Conservation (phyloP, 1,284 basidiomycete genomes). For the Trametes hirsuta region DNA sequence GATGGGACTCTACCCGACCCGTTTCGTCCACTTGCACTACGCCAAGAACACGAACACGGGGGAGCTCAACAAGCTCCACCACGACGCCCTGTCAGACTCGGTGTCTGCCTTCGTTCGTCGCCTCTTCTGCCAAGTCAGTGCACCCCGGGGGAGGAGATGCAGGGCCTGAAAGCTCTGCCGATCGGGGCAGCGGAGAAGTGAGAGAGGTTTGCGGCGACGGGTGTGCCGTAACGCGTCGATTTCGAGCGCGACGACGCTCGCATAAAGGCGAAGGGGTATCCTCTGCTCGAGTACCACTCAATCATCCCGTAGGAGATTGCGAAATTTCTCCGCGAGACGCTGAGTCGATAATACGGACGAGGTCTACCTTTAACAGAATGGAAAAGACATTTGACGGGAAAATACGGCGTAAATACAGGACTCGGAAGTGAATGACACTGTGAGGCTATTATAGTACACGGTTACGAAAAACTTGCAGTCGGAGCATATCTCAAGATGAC, state of each 20-base stretch:
- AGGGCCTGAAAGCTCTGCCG: slow-evolving; percentile 44
- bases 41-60: slow-evolving; percentile 38
- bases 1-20: slow-evolving; percentile 40
- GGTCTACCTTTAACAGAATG: no score
- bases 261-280: no score
- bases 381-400: no score
- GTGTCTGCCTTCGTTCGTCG: slow-evolving; percentile 37
- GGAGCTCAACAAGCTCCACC: slow-evolving; percentile 45
- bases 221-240: slow-evolving; percentile 45
- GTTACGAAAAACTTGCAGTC: no score
- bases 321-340: no score
- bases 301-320: no score
- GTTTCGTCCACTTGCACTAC: slow-evolving; percentile 52
- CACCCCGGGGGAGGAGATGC: slow-evolving; percentile 50
- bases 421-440: no score
- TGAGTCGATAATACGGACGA: no score
- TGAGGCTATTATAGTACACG: no score
- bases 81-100: slow-evolving; percentile 41
- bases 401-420: no score
- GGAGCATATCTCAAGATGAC: no score
- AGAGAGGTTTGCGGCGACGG: slow-evolving; percentile 41
- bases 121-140: slow-evolving; percentile 45
- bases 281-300: no score
- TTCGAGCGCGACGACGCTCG: slow-evolving; percentile 43
- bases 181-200: slow-evolving; percentile 43